Conservation (phyloP, 768 basidiomycete genomes). For the Xerocomellus chrysenteron region DNA sequence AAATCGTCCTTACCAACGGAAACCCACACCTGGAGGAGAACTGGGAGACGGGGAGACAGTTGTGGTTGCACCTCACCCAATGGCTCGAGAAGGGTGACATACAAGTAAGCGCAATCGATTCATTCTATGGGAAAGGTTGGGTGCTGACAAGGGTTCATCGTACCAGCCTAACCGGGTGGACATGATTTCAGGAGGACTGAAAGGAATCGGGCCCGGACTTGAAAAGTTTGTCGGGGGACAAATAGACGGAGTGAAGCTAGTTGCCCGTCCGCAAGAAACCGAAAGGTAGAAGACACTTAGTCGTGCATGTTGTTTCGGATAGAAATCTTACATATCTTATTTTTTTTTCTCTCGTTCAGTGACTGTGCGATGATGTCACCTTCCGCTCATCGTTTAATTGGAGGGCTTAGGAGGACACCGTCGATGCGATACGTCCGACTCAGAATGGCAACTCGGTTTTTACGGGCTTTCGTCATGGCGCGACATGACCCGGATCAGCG, state of each 20-base stretch:
- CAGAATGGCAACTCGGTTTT: conserved; percentile 31
- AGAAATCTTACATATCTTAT: conserved; percentile 23
- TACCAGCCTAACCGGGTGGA: conserved; percentile 45
- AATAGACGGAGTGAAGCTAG: conserved; percentile 46
- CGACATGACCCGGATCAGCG: conserved; percentile 28
- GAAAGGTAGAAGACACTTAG: conserved; percentile 32
- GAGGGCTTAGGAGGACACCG: conserved; percentile 28
- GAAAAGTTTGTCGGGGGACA: conserved; percentile 39
- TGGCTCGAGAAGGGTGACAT: conserved; percentile 36
- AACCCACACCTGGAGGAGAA: conserved; percentile 35
- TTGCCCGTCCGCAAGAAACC: conserved; percentile 45
- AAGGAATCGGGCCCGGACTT: conserved; percentile 42
- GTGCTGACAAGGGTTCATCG: neutral
- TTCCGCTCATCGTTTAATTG: conserved; percentile 18
- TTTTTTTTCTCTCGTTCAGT: conserved; percentile 17
- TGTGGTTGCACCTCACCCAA: conserved; percentile 28
- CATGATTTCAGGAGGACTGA: conserved; percentile 41
- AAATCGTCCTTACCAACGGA: conserved; percentile 32
- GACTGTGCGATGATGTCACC: conserved; percentile 21
- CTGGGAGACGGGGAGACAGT: conserved; percentile 32
- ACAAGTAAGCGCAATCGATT: conserved; percentile 19
- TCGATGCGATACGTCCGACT: conserved; percentile 33
- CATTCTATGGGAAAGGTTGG: neutral
- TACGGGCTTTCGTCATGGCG: conserved; percentile 31
- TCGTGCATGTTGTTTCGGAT: conserved; percentile 18